Evolutionary conservation across 2,329 filamentous ascomycete species (phyloP), one percentile per base, ranked within the genome.

Genomic region (Diaporthe batatas): DNA sequence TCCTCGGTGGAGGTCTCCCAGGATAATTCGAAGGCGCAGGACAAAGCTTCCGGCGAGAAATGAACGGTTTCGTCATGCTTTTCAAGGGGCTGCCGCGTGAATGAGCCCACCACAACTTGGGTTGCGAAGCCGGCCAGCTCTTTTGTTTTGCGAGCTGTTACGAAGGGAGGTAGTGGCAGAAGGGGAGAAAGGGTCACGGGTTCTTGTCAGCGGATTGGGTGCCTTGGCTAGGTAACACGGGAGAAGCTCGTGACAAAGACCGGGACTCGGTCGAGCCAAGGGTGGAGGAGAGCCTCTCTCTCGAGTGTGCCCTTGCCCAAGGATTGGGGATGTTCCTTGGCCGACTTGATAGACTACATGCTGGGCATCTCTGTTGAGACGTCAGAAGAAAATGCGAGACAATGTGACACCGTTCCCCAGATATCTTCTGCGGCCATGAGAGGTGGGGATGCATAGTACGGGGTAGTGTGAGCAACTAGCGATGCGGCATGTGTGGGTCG

Each of bases 151-250:
- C 29, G 18, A 29, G 10, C 12, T 6, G 11, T 42, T 8, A 47
- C 25, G 18, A 32, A 29, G 16, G 18, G n/a, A 44, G 58, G 12
- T 42, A 18, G 14, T n/a, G 3, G 25, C 23, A 47, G 14, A 44
- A 29, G 39, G 32, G 39, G 29, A 47, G 44, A 23, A 65, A 65
- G n/a, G 51, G 29, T 49, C 59, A 51, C 59, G 36, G 11, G 25
- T 47, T 25, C 58, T 47, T 32, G 23, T 32, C 59, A 65, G 29
- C 59, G 6, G 21, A 2, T 23, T 16, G 42, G 47, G 7, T 65
- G 44, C 29, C 29, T 51, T 36, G 62, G 44, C 44, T 51, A 34
- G 44, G 62, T 67, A 25, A 44, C 32, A 67, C 44, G 16, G 14
- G n/a, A 49, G 44, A 18, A 18, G 7, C 44, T 23, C 21, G 29